These are phyloP conservation scores for Calonectria hongkongensis DNA, from an alignment of 2,329 filamentous ascomycete genomes.

Conservation along the genomic window DNA sequence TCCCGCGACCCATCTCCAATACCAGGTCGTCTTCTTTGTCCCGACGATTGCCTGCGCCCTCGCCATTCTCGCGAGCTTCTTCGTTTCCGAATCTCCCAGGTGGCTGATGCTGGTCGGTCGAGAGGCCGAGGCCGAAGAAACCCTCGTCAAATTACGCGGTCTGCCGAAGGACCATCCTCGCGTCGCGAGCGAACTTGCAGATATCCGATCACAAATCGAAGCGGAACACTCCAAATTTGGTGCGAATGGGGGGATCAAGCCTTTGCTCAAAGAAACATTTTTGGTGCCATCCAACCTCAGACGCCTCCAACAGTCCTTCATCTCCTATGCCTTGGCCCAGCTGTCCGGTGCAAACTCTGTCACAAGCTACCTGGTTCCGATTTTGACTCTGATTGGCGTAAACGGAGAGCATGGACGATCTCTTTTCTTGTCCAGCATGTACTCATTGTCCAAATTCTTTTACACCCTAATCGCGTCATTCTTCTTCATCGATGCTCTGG, in stretches of 20 bases:
- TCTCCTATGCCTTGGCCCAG: slow-evolving; percentile 64
- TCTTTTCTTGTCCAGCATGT: slow-evolving; percentile 65
- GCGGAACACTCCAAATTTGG: slow-evolving; percentile 37
- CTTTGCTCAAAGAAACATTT: slow-evolving; percentile 61
- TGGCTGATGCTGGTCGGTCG: slow-evolving; percentile 60
- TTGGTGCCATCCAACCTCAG: slow-evolving; percentile 61
- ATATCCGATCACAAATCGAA: slow-evolving; percentile 56
- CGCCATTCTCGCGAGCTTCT: slow-evolving; percentile 55
- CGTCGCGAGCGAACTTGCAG: slow-evolving; percentile 52
- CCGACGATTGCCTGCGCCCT: slow-evolving; percentile 54
- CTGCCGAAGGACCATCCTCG: slow-evolving; percentile 52
- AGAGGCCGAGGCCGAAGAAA: slow-evolving; percentile 51
- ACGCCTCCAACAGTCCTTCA: slow-evolving; percentile 61
- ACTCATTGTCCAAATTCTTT: slow-evolving; percentile 65
- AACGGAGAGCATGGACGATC: slow-evolving; percentile 53
- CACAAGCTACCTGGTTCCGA: slow-evolving; percentile 65
- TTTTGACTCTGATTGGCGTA: slow-evolving; percentile 59
- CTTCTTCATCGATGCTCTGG: slow-evolving; percentile 66
- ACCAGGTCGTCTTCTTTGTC: slow-evolving; percentile 53
- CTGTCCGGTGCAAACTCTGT: slow-evolving; percentile 67
- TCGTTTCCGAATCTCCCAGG: slow-evolving; percentile 60
- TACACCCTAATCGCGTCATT: slow-evolving; percentile 64
- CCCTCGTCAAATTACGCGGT: slow-evolving; percentile 52
- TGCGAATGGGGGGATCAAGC: slow-evolving; percentile 43
- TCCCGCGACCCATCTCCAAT: slow-evolving; percentile 47